Percentiles rank a stretch among this genome's conserved stretches.
Conservation (phyloP, 2,329 filamentous ascomycete genomes). For the Tolypocladium sp. region DNA sequence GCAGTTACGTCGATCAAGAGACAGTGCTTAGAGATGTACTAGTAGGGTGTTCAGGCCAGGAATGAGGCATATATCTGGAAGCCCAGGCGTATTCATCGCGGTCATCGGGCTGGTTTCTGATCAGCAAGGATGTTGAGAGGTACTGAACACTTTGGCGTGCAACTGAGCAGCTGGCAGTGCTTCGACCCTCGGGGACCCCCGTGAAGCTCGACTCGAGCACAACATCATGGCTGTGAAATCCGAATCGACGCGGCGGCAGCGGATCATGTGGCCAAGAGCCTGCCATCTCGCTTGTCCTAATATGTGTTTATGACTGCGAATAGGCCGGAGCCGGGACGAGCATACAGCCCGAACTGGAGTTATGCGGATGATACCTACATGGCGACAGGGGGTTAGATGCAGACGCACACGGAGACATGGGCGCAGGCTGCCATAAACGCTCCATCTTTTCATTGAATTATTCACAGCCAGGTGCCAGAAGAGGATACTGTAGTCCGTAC, state of each 20-base stretch:
- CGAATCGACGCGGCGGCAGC: neutral
- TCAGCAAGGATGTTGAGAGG: neutral
- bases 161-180: neutral
- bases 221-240: neutral
- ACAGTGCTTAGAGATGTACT: neutral
- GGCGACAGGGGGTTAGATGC: neutral
- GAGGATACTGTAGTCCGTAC: neutral
- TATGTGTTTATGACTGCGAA: too few relatives aligned
- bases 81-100: neutral
- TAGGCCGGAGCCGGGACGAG: neutral
- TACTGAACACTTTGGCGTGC: neutral
- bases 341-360: neutral
- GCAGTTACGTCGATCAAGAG: neutral
- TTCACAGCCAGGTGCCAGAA: neutral
- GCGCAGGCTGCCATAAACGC: neutral
- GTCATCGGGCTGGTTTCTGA: neutral
- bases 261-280: neutral
- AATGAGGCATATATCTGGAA: neutral
- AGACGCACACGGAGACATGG: neutral
- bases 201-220: neutral
- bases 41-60: neutral
- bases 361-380: neutral
- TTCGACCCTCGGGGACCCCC: neutral
- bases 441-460: neutral
- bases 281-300: neutral